phyloP scores from a whole-genome alignment of 495 filamentous ascomycete genomes.

The Penicillium egyptiacum region DNA sequence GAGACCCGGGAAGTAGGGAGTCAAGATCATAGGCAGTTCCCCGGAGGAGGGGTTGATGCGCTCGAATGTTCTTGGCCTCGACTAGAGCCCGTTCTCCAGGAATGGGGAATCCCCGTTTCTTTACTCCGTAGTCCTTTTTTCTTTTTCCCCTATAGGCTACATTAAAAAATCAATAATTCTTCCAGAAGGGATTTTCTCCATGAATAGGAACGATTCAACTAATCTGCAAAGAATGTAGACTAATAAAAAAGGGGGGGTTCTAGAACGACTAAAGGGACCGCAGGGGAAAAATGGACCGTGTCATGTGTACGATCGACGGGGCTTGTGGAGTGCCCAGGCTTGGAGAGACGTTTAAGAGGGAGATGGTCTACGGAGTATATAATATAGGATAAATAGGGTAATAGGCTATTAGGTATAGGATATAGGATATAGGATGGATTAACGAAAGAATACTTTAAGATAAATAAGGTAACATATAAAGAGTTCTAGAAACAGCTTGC shows the following conservation, averaged over 20 bases:
- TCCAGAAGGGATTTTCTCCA: conserved; percentile 27
- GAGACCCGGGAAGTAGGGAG: conserved; percentile 8
- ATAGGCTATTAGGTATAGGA: neutral
- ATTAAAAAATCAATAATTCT: conserved; percentile 19
- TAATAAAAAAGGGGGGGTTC: conserved; percentile 23
- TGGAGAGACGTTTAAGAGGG: neutral
- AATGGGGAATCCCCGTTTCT: neutral
- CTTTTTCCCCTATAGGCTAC: conserved; percentile 4
- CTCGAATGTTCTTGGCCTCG: conserved; percentile 16
- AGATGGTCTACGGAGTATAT: conserved; percentile 4
- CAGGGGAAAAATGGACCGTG: conserved; percentile 36
- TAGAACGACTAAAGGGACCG: conserved; percentile 31
- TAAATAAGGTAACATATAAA: neutral
- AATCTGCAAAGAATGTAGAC: conserved; percentile 21
- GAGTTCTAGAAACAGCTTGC: too few species aligned
- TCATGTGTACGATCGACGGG: conserved; percentile 47
- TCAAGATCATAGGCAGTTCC: conserved; percentile 1
- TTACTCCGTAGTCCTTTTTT: too few species aligned
- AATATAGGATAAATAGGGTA: neutral
- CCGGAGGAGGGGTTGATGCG: conserved; percentile 6
- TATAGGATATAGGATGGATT: neutral
- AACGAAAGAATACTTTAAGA: too few species aligned
- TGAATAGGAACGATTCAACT: conserved; percentile 27
- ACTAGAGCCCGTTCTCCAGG: conserved; percentile 10
- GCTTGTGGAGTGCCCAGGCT: conserved; percentile 15